phyloP scores from a whole-genome alignment of 305 asterid genomes.

The Fraxinus velutina region DNA sequence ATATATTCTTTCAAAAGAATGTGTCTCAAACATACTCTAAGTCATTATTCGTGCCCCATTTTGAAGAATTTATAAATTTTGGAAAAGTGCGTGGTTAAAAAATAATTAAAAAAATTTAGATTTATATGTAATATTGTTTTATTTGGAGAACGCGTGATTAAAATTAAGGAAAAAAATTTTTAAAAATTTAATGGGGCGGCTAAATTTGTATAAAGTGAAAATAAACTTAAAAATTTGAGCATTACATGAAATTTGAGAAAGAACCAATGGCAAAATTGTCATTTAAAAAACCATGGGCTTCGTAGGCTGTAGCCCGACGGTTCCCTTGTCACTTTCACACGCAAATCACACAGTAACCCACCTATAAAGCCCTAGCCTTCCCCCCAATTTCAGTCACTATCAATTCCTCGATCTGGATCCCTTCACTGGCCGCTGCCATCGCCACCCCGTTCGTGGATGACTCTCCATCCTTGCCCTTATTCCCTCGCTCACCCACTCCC shows the following conservation, averaged over 20 bases:
- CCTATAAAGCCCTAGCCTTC: conserved; percentile 30
- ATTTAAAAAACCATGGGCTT: neutral
- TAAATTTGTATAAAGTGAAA: no score
- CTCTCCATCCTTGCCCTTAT: conserved; percentile 26
- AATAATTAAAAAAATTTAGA: no score
- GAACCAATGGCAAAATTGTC: neutral
- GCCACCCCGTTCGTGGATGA: conserved; percentile 7
- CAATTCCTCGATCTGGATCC: conserved; percentile 15
- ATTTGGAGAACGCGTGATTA: no score
- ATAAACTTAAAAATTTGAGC: no score
- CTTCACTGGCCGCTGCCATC: conserved; percentile 1
- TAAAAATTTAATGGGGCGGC: no score
- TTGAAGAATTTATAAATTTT: no score
- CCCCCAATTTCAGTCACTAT: conserved; percentile 27
- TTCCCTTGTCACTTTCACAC: neutral
- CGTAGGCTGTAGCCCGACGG: neutral
- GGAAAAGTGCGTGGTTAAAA: no score
- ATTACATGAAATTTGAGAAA: neutral
- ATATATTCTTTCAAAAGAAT: no score
- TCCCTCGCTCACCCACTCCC: neutral
- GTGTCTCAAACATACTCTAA: no score
- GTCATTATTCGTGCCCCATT: no score
- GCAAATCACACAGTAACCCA: conserved; percentile 8
- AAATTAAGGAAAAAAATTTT: no score
- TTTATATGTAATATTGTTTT: no score